Evolutionary conservation across 202 grass and related monocot genomes (phyloP).

Genomic region (Musa balbisiana): DNA sequence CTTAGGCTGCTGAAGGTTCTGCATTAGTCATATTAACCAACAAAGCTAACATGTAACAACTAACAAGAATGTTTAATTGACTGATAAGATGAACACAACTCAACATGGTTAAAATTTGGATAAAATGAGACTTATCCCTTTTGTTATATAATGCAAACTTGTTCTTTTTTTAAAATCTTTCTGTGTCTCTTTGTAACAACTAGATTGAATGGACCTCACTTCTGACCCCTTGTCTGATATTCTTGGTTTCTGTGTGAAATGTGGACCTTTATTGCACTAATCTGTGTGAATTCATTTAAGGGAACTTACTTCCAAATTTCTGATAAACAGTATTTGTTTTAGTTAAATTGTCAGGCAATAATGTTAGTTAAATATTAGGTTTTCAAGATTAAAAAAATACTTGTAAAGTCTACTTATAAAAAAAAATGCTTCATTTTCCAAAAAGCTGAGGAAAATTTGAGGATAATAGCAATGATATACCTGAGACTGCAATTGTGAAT

Average conservation of each 20-base stretch:
- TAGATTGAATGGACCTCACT: neutral
- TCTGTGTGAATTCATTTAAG: neutral
- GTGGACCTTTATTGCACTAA: neutral
- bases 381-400: too few species aligned
- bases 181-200: neutral
- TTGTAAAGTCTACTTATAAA: neutral
- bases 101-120: neutral
- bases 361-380: too few species aligned
- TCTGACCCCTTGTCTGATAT: neutral
- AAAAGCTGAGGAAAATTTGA: neutral
- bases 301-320: neutral
- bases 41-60: neutral
- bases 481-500: constrained; percentile 40
- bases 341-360: neutral
- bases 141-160: neutral
- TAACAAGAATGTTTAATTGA: neutral
- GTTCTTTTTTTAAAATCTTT: too few species aligned
- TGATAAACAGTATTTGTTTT: neutral
- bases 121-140: neutral
- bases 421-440: neutral
- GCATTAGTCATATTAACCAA: constrained; percentile 2
- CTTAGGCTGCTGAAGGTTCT: constrained; percentile 44
- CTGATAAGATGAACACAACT: neutral
- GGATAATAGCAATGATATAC: constrained; percentile 6
- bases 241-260: neutral